Evolutionary conservation across 2,329 filamentous ascomycete genomes (phyloP).

Genomic region (Phyllosticta citriasiana): DNA sequence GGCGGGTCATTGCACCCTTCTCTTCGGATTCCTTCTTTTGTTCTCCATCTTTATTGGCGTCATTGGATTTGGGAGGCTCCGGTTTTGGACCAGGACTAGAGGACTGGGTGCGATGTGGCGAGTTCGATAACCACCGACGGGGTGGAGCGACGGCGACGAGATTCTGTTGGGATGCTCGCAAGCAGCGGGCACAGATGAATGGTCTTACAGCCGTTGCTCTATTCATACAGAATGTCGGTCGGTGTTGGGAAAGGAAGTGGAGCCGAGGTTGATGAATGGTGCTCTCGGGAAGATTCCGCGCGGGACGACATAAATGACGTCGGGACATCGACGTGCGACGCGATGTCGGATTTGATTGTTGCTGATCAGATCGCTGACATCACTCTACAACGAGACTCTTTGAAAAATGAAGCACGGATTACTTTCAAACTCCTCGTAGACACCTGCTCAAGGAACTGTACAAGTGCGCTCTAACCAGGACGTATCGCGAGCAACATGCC

Average conservation of each 20-base stretch:
- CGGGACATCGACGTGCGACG: not conserved
- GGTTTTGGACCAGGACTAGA: conserved; percentile 14
- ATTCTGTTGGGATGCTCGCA: conserved; percentile 21
- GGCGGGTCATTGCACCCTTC: conserved; percentile 48
- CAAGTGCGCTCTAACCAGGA: not conserved
- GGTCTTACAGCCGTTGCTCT: not conserved
- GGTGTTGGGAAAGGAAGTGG: not conserved
- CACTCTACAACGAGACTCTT: not conserved
- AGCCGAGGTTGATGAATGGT: not conserved
- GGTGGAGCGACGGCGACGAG: conserved; percentile 12
- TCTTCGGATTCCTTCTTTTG: conserved; percentile 19
- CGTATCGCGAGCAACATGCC: not conserved
- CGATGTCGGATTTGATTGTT: not conserved
- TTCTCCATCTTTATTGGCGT: not conserved
- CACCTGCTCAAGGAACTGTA: not conserved
- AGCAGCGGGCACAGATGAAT: conserved; percentile 30
- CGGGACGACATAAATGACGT: conserved; percentile 2
- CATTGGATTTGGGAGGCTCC: conserved; percentile 15
- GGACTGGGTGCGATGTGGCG: conserved; percentile 15
- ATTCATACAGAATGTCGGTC: not conserved
- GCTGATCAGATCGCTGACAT: not conserved
- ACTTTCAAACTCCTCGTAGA: not conserved
- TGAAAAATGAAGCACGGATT: not conserved
- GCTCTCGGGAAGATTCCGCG: not conserved
- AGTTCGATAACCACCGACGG: conserved; percentile 7